Conservation (phyloP, 257 asterid species). For the Solanum appendiculatum region DNA sequence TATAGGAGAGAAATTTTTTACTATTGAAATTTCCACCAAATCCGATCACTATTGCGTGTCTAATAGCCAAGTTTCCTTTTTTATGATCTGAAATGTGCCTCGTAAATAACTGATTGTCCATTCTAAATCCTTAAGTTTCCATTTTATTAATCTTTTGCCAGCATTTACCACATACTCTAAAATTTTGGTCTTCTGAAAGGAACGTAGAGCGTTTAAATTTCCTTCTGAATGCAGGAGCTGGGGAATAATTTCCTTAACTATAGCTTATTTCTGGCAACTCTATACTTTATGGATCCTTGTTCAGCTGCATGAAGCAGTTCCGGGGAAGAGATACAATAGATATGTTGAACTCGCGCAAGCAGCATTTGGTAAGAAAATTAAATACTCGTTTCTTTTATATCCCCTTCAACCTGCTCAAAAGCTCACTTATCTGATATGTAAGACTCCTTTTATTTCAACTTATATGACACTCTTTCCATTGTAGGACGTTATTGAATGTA, state of each 20-base stretch:
- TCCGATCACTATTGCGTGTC: not conserved
- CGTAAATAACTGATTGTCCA: not conserved
- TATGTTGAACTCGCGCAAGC: slow-evolving; percentile 97
- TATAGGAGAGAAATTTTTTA: not conserved
- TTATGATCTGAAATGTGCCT: not conserved
- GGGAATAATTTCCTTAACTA: slow-evolving; percentile 78
- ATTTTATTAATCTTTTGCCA: not conserved
- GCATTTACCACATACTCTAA: not conserved
- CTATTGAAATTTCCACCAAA: not conserved
- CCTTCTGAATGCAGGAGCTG: slow-evolving; percentile 60
- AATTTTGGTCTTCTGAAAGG: not conserved
- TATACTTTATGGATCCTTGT: slow-evolving; percentile 97
- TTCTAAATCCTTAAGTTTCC: not conserved
- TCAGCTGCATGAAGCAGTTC: slow-evolving; percentile 98
- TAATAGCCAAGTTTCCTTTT: not conserved
- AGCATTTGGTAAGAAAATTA: slow-evolving; percentile 67
- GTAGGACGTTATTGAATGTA: not conserved
- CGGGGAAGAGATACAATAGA: slow-evolving; percentile 95
- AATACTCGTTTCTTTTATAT: not conserved
- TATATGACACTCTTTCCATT: not conserved
- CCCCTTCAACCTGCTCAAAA: not conserved
- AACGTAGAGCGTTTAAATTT: not conserved
- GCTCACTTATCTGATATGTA: not conserved
- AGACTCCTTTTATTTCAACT: not conserved
- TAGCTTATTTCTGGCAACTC: slow-evolving; percentile 91